Conservation (phyloP, 208 protist species). For the Leishmania tarentolae region DNA sequence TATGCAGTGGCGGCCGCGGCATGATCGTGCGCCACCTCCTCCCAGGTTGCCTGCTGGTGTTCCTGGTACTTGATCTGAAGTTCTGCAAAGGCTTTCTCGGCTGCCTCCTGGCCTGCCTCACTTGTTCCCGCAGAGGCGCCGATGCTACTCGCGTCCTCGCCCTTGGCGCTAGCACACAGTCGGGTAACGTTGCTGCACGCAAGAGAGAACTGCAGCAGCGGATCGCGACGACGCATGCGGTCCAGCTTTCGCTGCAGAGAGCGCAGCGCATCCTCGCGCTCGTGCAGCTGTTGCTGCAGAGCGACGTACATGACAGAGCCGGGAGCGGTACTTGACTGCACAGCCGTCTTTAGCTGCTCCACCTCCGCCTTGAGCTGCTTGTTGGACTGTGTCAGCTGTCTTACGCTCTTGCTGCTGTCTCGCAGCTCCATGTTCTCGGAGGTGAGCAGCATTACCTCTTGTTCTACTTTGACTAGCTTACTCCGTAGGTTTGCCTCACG, state of each 20-base stretch:
- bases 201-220: constrained; percentile 83
- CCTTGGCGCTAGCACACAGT: constrained; percentile 14
- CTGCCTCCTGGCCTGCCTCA: constrained; percentile 41
- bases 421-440: constrained; percentile 87
- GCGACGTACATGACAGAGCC: constrained; percentile 37
- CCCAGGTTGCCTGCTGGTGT: constrained; percentile 58
- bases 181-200: constrained; percentile 76
- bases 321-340: constrained; percentile 24
- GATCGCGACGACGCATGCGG: constrained; percentile 75
- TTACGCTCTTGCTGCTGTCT: constrained; percentile 58
- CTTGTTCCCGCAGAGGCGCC: background rate
- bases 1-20: constrained; percentile 52
- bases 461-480: constrained; percentile 70
- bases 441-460: constrained; percentile 85
- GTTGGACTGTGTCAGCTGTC: constrained; percentile 53
- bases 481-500: constrained; percentile 58
- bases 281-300: constrained; percentile 59
- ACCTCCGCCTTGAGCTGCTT: constrained; percentile 43
- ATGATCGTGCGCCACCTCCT: constrained; percentile 28
- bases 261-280: constrained; percentile 62
- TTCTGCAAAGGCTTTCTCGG: constrained; percentile 53
- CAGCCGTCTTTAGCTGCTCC: constrained; percentile 34
- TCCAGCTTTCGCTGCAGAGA: constrained; percentile 87
- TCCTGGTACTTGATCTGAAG: constrained; percentile 52
- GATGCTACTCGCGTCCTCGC: background rate